Percentiles rank a stretch among this genome's conserved stretches.
Conservation (phyloP, 306 rosid species). For the Vicia sativa region DNA sequence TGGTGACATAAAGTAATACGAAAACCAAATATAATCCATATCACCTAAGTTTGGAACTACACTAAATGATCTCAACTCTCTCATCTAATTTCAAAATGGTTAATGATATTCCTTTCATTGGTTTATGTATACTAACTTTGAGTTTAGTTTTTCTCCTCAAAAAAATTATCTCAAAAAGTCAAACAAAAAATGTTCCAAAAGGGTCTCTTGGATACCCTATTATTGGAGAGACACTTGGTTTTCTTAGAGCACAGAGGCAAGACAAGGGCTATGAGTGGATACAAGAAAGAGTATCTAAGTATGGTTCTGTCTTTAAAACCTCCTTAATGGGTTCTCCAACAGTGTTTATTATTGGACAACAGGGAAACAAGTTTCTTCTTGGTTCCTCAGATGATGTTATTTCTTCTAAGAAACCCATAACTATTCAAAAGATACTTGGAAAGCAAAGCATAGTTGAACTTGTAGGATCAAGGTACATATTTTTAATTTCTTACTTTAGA, state of each 20-base stretch:
- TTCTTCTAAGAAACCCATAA: slow-evolving; percentile 50
- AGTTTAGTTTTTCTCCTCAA: slow-evolving; percentile 38
- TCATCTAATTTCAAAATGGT: slow-evolving; percentile 19
- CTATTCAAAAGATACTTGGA: slow-evolving; percentile 43
- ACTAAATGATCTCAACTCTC: slow-evolving; percentile 12
- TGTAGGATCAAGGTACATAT: slow-evolving; percentile 49
- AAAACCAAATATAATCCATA: background rate
- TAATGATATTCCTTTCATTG: slow-evolving; percentile 34
- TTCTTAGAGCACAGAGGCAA: slow-evolving; percentile 44
- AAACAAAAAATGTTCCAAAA: slow-evolving; percentile 50
- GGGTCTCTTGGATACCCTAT: slow-evolving; percentile 60
- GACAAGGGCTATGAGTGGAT: slow-evolving; percentile 53
- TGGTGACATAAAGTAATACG: slow-evolving; percentile 14
- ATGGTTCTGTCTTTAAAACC: slow-evolving; percentile 56
- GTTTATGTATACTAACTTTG: slow-evolving; percentile 43
- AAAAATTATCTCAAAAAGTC: slow-evolving; percentile 41
- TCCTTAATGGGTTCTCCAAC: slow-evolving; percentile 58
- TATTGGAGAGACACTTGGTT: slow-evolving; percentile 57
- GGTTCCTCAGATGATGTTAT: slow-evolving; percentile 49
- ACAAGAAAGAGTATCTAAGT: slow-evolving; percentile 48
- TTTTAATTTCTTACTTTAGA: background rate
- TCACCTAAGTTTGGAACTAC: background rate
- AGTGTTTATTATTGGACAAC: slow-evolving; percentile 47
- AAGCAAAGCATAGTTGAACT: slow-evolving; percentile 49
- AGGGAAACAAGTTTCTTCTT: slow-evolving; percentile 52